Evolutionary conservation across 2,329 filamentous ascomycete species (phyloP).

Genomic region (Lachnellula hyalina): DNA sequence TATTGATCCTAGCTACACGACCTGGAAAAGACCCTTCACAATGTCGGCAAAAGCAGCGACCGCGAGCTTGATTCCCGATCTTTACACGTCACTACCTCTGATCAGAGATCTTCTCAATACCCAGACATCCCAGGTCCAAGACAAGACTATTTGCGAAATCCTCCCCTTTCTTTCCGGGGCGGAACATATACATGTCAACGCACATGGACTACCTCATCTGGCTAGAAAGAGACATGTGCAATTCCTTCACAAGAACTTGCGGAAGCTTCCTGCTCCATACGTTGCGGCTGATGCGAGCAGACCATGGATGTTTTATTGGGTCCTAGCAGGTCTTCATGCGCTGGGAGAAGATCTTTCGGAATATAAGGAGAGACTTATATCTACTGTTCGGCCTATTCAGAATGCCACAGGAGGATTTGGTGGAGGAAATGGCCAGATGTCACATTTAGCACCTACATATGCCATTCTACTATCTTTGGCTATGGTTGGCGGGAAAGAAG

Average conservation of each 20-base stretch:
- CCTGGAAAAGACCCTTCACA: constrained; percentile 1
- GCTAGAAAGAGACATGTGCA: constrained; percentile 54
- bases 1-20: constrained; percentile 2
- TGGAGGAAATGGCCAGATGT: constrained; percentile 84
- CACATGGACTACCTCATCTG: constrained; percentile 69
- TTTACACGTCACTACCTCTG: constrained; percentile 54
- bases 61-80: constrained; percentile 40
- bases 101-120: constrained; percentile 65
- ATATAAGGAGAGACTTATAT: constrained; percentile 64
- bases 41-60: constrained; percentile 19
- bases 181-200: constrained; percentile 53
- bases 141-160: constrained; percentile 62
- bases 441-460: constrained; percentile 86
- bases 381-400: constrained; percentile 76
- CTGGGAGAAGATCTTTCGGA: constrained; percentile 66
- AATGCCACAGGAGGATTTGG: constrained; percentile 82
- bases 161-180: constrained; percentile 59
- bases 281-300: constrained; percentile 77
- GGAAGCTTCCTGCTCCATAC: constrained; percentile 62
- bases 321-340: constrained; percentile 66
- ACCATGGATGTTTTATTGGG: constrained; percentile 96
- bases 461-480: constrained; percentile 74
- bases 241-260: constrained; percentile 57
- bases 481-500: constrained; percentile 69
- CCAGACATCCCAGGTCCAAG: constrained; percentile 61